phyloP scores from a whole-genome alignment of 441 rosid genomes.

The Adansonia rubrostipa region DNA sequence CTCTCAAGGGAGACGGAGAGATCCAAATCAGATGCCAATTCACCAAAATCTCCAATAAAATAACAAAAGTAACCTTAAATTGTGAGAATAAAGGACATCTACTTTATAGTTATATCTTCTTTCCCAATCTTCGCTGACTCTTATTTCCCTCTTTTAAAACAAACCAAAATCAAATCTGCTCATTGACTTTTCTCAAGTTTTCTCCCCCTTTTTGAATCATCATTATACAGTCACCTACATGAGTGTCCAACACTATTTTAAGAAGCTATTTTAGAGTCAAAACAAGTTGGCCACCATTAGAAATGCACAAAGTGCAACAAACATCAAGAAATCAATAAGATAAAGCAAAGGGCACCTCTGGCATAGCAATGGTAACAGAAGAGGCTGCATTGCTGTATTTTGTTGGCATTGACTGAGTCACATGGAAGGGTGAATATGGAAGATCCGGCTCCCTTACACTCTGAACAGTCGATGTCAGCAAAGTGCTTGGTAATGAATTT shows the following conservation, averaged over 20 bases:
- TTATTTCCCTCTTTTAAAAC: neutral
- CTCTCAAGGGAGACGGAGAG: neutral
- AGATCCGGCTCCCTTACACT: conserved; percentile 78
- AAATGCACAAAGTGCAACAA: conserved; percentile 6
- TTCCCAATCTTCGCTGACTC: neutral
- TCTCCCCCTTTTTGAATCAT: neutral
- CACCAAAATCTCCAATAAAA: neutral
- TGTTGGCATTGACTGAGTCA: conserved; percentile 68
- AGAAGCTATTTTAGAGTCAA: neutral
- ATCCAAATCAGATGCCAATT: neutral
- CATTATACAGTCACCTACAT: neutral
- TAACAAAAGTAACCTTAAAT: neutral
- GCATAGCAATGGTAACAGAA: conserved; percentile 66
- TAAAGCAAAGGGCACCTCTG: conserved; percentile 62
- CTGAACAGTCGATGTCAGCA: conserved; percentile 73
- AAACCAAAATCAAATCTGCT: neutral
- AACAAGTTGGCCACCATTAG: neutral
- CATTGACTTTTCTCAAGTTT: neutral
- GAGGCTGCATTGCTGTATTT: conserved; percentile 70
- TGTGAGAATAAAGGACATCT: neutral
- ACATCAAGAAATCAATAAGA: neutral
- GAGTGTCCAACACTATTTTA: neutral
- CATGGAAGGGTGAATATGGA: conserved; percentile 80
- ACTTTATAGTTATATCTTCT: neutral
- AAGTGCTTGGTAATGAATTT: conserved; percentile 69